Evolutionary conservation across 1,284 basidiomycete species (phyloP), one percentile per base, ranked within the genome.

Genomic region (Ganoderma multipileum): DNA sequence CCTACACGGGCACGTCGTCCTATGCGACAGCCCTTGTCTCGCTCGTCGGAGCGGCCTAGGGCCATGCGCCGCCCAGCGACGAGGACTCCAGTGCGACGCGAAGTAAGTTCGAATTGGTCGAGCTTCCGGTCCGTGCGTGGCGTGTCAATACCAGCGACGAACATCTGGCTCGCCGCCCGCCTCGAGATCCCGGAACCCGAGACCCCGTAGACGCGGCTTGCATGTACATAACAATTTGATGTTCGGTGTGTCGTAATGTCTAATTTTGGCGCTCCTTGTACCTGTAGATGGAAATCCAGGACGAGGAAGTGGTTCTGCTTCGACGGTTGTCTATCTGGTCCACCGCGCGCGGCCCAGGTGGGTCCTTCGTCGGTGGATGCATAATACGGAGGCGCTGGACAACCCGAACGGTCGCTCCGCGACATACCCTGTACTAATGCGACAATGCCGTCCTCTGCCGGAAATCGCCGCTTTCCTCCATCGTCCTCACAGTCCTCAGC

Each of bases 401-500:
- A 6, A 14, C 33, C 30, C 20, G 55, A 58, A 58, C 0, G 47
- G 33, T 18, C 28, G n/a, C 36, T 20, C 55, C 20, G 55, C 30
- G n/a, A 20, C 55, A 20, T 58, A n/a, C 33, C 20, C 3, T 20
- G 52, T 11, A 55, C 52, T 33, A 36, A 58, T 58, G 20, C 55
- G 33, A 58, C 30, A 58, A 33, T 58, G 55, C 55, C 55, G 55
- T 11, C 18, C 20, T 36, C 28, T 36, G 47, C 47, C 47, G 55
- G 55, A 38, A 38, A 58, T 58, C 55, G 4, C 55, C 55, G 55
- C 36, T 9, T 20, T 58, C 55, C 55, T 58, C 55, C 20, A 36
- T 38, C 36, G 11, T 58, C 55, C 55, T 58, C n/a, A 36, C 20
- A 33, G 20, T 20, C 55, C 20, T 11, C 18, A 14, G 14, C 12